Evolutionary conservation across 805 yeast species (phyloP).

Genomic region (Huiozyma sinensis): DNA sequence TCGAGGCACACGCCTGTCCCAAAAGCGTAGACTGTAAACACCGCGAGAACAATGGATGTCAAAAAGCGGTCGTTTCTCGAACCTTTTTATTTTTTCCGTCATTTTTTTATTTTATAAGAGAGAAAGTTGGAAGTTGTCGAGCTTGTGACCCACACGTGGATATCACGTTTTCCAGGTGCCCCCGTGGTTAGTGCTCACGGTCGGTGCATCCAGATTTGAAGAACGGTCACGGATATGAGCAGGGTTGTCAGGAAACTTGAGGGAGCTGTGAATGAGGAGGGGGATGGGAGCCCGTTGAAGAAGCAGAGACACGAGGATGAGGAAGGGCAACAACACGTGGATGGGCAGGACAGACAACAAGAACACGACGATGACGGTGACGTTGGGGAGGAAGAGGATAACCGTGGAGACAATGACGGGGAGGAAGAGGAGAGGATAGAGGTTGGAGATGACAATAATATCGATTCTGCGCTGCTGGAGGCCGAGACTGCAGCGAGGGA

Average conservation of each 20-base stretch:
- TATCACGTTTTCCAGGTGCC: slow-evolving; percentile 19
- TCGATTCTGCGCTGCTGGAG: background rate
- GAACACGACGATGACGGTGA: slow-evolving; percentile 3
- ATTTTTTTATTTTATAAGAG: background rate
- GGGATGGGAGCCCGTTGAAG: background rate
- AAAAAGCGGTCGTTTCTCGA: no score
- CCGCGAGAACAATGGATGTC: no score
- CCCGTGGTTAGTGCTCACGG: background rate
- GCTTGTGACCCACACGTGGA: slow-evolving; percentile 19
- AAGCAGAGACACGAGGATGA: slow-evolving; percentile 1
- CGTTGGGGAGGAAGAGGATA: background rate
- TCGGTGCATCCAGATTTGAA: background rate
- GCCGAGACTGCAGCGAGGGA: background rate
- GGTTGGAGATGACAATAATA: background rate
- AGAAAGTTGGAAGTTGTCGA: slow-evolving; percentile 1
- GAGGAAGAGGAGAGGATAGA: background rate
- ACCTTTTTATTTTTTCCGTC: background rate
- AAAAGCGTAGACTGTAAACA: no score
- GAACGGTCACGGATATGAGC: background rate
- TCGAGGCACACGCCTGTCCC: no score
- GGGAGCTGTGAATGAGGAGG: background rate
- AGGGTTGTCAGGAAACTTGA: background rate
- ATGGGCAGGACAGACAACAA: slow-evolving; percentile 2
- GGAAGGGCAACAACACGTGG: background rate
- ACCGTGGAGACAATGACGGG: slow-evolving; percentile 9